Evolutionary conservation across 2,329 filamentous ascomycete species (phyloP).

Genomic region (Claviceps pazoutovae): DNA sequence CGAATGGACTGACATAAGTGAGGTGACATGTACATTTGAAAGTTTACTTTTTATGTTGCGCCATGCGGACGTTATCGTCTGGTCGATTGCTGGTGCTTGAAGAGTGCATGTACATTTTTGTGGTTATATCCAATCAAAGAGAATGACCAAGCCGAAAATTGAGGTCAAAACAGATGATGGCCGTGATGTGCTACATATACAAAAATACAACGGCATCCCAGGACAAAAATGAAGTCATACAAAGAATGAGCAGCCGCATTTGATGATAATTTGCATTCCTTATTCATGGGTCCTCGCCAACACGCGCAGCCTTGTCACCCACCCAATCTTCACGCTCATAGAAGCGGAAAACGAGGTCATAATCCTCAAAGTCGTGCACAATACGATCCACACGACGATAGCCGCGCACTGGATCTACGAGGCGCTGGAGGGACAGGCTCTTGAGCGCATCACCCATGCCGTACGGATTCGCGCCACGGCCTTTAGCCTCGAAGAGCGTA

Average conservation of each 20-base stretch:
- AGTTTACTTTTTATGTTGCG: no score
- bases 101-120: no score
- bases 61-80: no score
- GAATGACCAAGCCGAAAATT: no score
- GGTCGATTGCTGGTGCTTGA: no score
- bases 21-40: no score
- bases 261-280: neutral
- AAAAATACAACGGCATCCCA: no score
- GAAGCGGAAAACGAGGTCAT: slow-evolving; percentile 91
- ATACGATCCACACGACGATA: slow-evolving; percentile 88
- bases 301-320: slow-evolving; percentile 36
- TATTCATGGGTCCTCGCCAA: slow-evolving; percentile 32
- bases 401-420: slow-evolving; percentile 67
- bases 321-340: slow-evolving; percentile 79
- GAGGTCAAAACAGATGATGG: no score
- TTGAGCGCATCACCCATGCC: slow-evolving; percentile 25
- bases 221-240: neutral
- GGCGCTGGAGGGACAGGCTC: slow-evolving; percentile 27
- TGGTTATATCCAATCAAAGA: no score
- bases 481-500: slow-evolving; percentile 87
- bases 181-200: no score
- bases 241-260: slow-evolving; percentile 11
- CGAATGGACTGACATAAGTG: no score
- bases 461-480: slow-evolving; percentile 28
- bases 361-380: slow-evolving; percentile 93